Conservation (phyloP, 2,329 filamentous ascomycete genomes). For the Colletotrichum limetticola region DNA sequence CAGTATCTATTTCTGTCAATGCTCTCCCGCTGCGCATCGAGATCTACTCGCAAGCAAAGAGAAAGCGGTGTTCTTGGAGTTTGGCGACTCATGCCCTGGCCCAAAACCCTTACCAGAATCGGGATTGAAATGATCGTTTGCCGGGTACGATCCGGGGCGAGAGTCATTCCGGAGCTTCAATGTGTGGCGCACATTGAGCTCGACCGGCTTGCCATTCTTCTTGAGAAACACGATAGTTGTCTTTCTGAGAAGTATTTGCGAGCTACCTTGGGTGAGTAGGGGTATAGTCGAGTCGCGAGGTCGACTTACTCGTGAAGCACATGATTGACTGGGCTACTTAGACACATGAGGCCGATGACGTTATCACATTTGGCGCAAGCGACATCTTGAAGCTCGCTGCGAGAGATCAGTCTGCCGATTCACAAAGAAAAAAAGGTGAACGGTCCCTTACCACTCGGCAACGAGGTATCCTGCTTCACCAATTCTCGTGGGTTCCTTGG, state of each 20-base stretch:
- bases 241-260: conserved; percentile 48
- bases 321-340: conserved; percentile 48
- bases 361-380: conserved; percentile 45
- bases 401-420: background rate
- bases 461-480: conserved; percentile 50
- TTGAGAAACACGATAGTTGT: conserved; percentile 42
- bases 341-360: conserved; percentile 48
- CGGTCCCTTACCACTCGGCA: conserved; percentile 43
- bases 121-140: background rate
- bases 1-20: conserved; percentile 50
- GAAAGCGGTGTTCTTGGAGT: conserved; percentile 32
- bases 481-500: conserved; percentile 40
- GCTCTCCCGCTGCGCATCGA: conserved; percentile 47
- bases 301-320: conserved; percentile 48
- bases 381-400: conserved; percentile 50
- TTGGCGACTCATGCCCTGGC: background rate
- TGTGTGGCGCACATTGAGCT: conserved; percentile 46
- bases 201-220: conserved; percentile 29
- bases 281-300: background rate
- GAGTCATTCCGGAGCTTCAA: conserved; percentile 44
- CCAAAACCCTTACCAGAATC: background rate
- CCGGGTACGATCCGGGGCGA: background rate
- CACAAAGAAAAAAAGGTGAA: background rate
- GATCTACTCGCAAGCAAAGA: conserved; percentile 44
- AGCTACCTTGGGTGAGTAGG: conserved; percentile 40